phyloP scores from a whole-genome alignment of 1,139 yeast species.

The Lodderomyces pseudojiufengensis region DNA sequence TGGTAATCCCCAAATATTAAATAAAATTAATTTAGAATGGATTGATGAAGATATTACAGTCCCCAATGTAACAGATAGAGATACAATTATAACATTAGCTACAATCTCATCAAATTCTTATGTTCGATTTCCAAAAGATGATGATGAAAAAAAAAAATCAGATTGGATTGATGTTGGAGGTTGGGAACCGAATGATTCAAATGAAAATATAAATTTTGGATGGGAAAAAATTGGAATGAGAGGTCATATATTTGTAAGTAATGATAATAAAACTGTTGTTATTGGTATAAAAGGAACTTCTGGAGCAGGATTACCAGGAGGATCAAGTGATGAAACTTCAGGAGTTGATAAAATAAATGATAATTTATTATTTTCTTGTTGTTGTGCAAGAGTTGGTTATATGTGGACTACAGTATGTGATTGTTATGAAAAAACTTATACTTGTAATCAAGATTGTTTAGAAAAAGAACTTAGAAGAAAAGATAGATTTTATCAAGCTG shows the following conservation, averaged over 20 bases:
- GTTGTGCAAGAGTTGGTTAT: conserved; percentile 91
- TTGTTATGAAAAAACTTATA: conserved; percentile 80
- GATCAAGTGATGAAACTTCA: conserved; percentile 75
- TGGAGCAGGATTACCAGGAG: conserved; percentile 75
- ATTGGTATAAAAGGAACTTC: conserved; percentile 90
- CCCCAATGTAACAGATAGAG: conserved; percentile 74
- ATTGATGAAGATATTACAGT: conserved; percentile 44
- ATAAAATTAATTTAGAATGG: conserved; percentile 55
- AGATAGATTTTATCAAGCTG: conserved; percentile 82
- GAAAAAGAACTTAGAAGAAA: conserved; percentile 71
- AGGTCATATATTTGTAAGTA: conserved; percentile 83
- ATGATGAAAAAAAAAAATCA: conserved; percentile 44
- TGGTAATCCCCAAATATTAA: conserved; percentile 41
- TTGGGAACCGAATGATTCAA: conserved; percentile 45
- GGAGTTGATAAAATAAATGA: conserved; percentile 81
- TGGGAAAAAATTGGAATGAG: conserved; percentile 85
- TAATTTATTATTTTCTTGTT: conserved; percentile 85
- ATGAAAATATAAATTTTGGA: conserved; percentile 55
- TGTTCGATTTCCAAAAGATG: conserved; percentile 69
- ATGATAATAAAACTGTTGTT: conserved; percentile 62
- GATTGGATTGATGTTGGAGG: conserved; percentile 86
- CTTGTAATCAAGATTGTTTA: conserved; percentile 85
- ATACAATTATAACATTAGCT: conserved; percentile 73
- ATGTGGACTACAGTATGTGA: conserved; percentile 96
- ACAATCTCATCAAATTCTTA: conserved; percentile 90